phyloP scores from a whole-genome alignment of 2,329 filamentous ascomycete genomes.

The Ophiosphaerella narmari region DNA sequence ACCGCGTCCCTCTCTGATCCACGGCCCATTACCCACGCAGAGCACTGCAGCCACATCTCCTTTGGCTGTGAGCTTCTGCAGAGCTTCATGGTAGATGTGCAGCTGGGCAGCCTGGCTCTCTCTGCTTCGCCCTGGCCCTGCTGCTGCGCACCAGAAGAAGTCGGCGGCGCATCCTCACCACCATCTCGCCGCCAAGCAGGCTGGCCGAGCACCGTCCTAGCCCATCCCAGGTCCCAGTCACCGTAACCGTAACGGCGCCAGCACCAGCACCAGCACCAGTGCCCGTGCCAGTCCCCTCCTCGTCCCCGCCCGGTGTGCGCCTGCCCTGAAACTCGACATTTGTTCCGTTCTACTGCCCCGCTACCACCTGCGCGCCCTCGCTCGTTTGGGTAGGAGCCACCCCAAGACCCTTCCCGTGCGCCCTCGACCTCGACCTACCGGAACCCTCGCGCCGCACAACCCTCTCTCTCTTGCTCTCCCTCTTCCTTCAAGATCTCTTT shows the following conservation, averaged over 20 bases:
- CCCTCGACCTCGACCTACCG: conserved; percentile 13
- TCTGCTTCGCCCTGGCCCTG: conserved; percentile 32
- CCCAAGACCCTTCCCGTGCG: conserved; percentile 1
- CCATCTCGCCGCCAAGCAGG: background rate
- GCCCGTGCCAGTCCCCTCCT: conserved; percentile 1
- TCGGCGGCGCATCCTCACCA: conserved; percentile 18
- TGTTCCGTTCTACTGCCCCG: conserved; percentile 25
- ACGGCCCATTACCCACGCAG: conserved; percentile 7
- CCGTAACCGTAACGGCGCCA: too few species aligned
- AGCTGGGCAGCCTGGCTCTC: conserved; percentile 25
- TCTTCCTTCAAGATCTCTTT: conserved; percentile 24
- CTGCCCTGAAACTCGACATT: conserved; percentile 30
- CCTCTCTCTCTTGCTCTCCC: background rate
- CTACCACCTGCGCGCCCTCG: conserved; percentile 18
- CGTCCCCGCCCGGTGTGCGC: conserved; percentile 16
- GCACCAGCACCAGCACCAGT: too few species aligned
- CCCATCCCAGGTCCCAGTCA: too few species aligned
- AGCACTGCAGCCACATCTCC: conserved; percentile 42
- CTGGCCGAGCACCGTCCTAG: background rate
- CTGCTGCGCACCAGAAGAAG: conserved; percentile 31
- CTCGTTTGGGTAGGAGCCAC: conserved; percentile 23
- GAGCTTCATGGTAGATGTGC: conserved; percentile 30
- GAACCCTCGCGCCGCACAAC: conserved; percentile 4
- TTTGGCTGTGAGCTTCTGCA: conserved; percentile 25
- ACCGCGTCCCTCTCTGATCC: conserved; percentile 24